Percentiles rank a stretch among this genome's conserved stretches.
These are phyloP conservation scores for Coniochaeta sp. DNA, from an alignment of 2,329 filamentous ascomycete genomes.

Conservation along the genomic window DNA sequence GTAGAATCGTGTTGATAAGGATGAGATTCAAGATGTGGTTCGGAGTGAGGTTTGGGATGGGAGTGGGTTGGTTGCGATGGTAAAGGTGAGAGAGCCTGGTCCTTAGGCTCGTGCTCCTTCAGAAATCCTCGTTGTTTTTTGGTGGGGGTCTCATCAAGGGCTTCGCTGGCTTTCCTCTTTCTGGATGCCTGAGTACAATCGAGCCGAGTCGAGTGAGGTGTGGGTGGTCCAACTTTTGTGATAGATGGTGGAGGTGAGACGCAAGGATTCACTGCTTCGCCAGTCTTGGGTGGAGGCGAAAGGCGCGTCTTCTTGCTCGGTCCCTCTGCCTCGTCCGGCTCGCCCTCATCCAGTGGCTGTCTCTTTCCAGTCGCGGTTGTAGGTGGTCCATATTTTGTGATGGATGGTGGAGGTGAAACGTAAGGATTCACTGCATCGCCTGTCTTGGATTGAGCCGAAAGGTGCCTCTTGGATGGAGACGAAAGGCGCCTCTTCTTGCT, in stretches of 20 bases:
- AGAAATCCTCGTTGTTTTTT: not conserved
- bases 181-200: not conserved
- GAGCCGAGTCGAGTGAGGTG: not conserved
- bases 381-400: not conserved
- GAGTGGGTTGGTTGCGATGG: not conserved
- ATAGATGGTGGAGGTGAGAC: not conserved
- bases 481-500: not conserved
- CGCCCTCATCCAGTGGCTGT: not conserved
- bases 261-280: not conserved
- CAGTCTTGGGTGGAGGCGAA: not conserved
- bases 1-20: not conserved
- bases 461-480: not conserved
- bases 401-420: not conserved
- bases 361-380: not conserved
- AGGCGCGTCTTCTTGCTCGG: not conserved
- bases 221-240: not conserved
- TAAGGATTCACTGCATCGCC: not conserved
- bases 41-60: not conserved
- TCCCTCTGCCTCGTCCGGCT: too few species aligned
- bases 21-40: not conserved
- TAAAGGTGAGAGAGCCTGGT: not conserved
- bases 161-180: not conserved
- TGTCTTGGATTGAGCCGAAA: too few species aligned
- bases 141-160: not conserved
- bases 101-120: not conserved